Percentiles rank a stretch among this genome's conserved stretches.
Evolutionary conservation across 495 filamentous ascomycete species (phyloP).

Genomic region (Penicillium chermesinum): DNA sequence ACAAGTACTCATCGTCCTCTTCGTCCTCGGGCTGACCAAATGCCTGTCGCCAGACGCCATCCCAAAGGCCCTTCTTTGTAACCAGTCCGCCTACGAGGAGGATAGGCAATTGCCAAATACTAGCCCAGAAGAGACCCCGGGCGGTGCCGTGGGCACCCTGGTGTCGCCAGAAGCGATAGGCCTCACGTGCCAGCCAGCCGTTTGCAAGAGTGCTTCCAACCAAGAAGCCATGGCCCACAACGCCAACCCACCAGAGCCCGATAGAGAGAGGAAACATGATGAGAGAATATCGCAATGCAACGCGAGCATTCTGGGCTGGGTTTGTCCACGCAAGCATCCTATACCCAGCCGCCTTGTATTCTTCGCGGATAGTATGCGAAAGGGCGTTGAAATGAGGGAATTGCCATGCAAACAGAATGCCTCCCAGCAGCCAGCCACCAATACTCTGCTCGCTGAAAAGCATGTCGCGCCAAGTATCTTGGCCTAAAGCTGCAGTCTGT

Average conservation of each 20-base stretch:
- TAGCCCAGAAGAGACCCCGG: constrained; percentile 89
- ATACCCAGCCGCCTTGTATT: constrained; percentile 84
- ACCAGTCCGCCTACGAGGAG: constrained; percentile 86
- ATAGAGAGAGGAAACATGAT: constrained; percentile 83
- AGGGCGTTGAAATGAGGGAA: constrained; percentile 97
- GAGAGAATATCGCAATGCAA: constrained; percentile 82
- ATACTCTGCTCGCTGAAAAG: constrained; percentile 63
- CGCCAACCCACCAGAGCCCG: constrained; percentile 70
- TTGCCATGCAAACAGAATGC: constrained; percentile 89
- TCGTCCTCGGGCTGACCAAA: constrained; percentile 49
- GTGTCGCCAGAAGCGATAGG: constrained; percentile 73
- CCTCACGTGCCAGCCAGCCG: constrained; percentile 77
- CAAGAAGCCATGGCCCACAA: constrained; percentile 86
- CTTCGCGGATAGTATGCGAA: constrained; percentile 78
- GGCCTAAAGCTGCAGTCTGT: constrained; percentile 69
- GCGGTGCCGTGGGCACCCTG: constrained; percentile 78
- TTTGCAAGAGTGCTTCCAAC: constrained; percentile 78
- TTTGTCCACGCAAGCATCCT: constrained; percentile 90
- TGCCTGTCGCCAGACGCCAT: constrained; percentile 68
- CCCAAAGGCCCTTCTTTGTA: constrained; percentile 94
- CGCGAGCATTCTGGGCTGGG: constrained; percentile 73
- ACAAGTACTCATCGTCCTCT: constrained; percentile 37
- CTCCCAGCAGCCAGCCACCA: constrained; percentile 87
- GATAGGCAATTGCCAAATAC: constrained; percentile 92
- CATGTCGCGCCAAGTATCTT: constrained; percentile 70